A percentile compares a stretch with the other conserved stretches of the same genome.
Conservation (phyloP, 2,329 filamentous ascomycete genomes). For the Aspergillus arachidicola region DNA sequence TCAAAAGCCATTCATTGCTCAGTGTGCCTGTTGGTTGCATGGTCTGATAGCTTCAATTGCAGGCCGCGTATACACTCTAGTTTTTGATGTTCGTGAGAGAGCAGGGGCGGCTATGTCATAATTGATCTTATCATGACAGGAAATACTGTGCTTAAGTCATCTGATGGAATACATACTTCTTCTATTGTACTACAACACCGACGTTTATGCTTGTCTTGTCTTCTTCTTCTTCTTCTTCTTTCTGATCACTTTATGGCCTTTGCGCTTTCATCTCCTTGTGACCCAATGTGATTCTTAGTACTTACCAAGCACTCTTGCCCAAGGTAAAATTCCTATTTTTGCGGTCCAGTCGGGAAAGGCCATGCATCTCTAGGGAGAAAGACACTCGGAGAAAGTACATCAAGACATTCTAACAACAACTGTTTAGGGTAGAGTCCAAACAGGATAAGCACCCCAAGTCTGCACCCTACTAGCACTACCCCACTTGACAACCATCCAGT, state of each 20-base stretch:
- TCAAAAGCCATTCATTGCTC: background rate
- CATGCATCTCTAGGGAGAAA: background rate
- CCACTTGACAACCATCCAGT: slow-evolving; percentile 25
- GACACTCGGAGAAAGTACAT: background rate
- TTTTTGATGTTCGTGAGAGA: background rate
- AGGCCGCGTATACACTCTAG: background rate
- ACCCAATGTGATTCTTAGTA: background rate
- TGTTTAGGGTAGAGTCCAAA: slow-evolving; percentile 17
- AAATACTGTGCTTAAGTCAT: background rate
- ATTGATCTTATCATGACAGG: background rate
- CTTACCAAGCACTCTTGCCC: slow-evolving; percentile 5
- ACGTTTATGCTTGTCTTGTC: background rate
- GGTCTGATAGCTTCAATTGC: background rate
- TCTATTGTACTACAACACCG: background rate
- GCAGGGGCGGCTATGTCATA: background rate
- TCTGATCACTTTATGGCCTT: slow-evolving; percentile 3
- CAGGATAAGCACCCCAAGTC: slow-evolving; percentile 30
- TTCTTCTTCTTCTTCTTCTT: no score
- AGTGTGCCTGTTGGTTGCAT: background rate
- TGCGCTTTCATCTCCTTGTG: slow-evolving; percentile 3
- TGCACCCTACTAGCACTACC: slow-evolving; percentile 25
- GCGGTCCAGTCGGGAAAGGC: background rate
- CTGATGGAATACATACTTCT: background rate
- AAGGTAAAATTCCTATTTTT: background rate
- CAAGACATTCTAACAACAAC: slow-evolving; percentile 9